These are phyloP conservation scores for Phytophthora parvispora DNA, from an alignment of 352 stramenopile genomes.

Conservation along the genomic window DNA sequence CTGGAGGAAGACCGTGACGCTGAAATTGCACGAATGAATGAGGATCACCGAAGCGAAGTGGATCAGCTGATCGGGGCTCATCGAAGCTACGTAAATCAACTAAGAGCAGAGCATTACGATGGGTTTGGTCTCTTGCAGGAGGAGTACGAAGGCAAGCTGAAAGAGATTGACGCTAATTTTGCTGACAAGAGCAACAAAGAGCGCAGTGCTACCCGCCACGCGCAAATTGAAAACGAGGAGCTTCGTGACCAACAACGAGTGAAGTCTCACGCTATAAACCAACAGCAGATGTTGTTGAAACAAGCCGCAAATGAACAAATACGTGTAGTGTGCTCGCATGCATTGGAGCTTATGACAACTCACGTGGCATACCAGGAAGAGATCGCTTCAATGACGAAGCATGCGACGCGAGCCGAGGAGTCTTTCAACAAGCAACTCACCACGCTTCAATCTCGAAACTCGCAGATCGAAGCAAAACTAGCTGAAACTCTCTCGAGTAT, in stretches of 20 bases:
- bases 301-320: slow-evolving; percentile 26
- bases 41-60: slow-evolving; percentile 6
- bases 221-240: neutral
- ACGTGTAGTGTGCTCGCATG: slow-evolving; percentile 19
- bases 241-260: slow-evolving; percentile 3
- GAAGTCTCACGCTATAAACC: neutral
- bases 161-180: slow-evolving; percentile 6
- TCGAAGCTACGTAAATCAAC: slow-evolving; percentile 4
- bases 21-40: slow-evolving; percentile 1
- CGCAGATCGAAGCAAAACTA: slow-evolving; percentile 1
- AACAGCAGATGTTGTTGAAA: slow-evolving; percentile 5
- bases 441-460: slow-evolving; percentile 2
- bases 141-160: slow-evolving; percentile 7
- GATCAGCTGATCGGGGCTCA: slow-evolving; percentile 17
- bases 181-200: slow-evolving; percentile 1
- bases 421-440: neutral
- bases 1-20: neutral
- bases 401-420: neutral
- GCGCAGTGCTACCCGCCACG: neutral
- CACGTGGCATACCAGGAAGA: slow-evolving; percentile 22
- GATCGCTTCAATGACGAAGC: slow-evolving; percentile 9
- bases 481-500: neutral
- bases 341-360: slow-evolving; percentile 24
- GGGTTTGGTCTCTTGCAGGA: slow-evolving; percentile 9
- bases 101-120: slow-evolving; percentile 17